Evolutionary conservation across 2,329 filamentous ascomycete genomes (phyloP), one percentile per base, ranked within the genome.

Genomic region (Chalara sp.): DNA sequence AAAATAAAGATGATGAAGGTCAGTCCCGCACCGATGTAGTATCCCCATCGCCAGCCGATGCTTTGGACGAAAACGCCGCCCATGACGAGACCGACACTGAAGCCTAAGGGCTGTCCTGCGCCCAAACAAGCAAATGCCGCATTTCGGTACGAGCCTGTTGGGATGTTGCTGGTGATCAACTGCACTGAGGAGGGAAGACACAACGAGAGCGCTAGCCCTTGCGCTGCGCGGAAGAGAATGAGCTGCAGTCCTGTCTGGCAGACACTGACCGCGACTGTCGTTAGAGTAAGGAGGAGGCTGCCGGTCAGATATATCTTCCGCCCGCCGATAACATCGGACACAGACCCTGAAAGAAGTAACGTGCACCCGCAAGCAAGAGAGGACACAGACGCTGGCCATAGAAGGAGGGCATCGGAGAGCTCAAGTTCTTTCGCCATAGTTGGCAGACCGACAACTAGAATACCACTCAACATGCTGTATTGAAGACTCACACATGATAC

Each of bases 41-140:
- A 81, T 1, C 73, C 76, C 53, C 66, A 72, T 43, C 76, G 62
- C 78, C 77, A 81, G 2, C 75, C 74, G 44, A 76, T 68, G 0
- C 65, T 69, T 32, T 75, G 68, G 1, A 70, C 65, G 33, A 80
- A 69, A 0, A 78, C 54, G 50, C 76, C 76, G 31, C 75, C 73
- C 3, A 81, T 63, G 0, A 74, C 68, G 3, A 81, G 65, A 0
- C 78, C 77, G 1, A 79, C 53, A 0, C 68, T 70, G 50, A 76
- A 80, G 0, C 77, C 78, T 7, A 79, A 56, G 0, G 76, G 74
- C 51, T 77, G 74, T 2, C 71, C 71, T 8, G 70, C 67, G 2
- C 78, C 76, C 57, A 79, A 65, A 8, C 68, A 70, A 0, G 75
- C 71, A 55, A 80, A 79, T 0, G 70, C 76, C 7, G 78, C 63